A percentile compares a stretch with the other conserved stretches of the same genome.
phyloP scores from a whole-genome alignment of 176 grass and related monocot genomes.

The Lolium perenne region DNA sequence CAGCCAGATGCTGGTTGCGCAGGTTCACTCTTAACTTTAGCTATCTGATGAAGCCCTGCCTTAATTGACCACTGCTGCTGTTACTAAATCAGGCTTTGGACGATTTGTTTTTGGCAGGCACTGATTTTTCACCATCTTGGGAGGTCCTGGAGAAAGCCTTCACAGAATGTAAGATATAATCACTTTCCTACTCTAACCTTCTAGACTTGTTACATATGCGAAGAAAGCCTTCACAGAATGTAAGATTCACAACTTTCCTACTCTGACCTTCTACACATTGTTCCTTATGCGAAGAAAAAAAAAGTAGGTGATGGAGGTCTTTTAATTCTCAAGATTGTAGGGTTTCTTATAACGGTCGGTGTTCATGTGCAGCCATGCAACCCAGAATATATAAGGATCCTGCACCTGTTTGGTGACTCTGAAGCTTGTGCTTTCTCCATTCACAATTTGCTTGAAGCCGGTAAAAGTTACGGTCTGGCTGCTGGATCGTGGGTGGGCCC shows the following conservation, averaged over 20 bases:
- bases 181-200: background rate
- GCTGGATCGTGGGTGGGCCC: conserved; percentile 95
- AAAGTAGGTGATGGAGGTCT: conserved; percentile 52
- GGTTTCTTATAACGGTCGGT: conserved; percentile 71
- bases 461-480: conserved; percentile 77
- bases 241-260: conserved; percentile 39
- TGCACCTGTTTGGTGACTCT: conserved; percentile 89
- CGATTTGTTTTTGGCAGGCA: conserved; percentile 53
- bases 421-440: conserved; percentile 76
- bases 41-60: background rate
- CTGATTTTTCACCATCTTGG: conserved; percentile 91
- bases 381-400: conserved; percentile 74
- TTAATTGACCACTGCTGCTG: background rate
- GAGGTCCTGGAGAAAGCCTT: conserved; percentile 89
- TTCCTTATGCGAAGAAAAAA: background rate
- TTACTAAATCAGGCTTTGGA: conserved; percentile 31
- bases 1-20: conserved; percentile 97
- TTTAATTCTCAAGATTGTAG: conserved; percentile 58
- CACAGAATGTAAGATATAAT: conserved; percentile 66
- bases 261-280: background rate
- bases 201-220: background rate
- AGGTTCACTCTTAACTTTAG: conserved; percentile 48
- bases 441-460: conserved; percentile 92
- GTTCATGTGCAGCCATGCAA: conserved; percentile 92
- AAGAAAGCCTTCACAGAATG: conserved; percentile 58